Percentiles rank a stretch among this genome's conserved stretches.
Conservation (phyloP, 345 rosid species). For the Syzygium aqueum region DNA sequence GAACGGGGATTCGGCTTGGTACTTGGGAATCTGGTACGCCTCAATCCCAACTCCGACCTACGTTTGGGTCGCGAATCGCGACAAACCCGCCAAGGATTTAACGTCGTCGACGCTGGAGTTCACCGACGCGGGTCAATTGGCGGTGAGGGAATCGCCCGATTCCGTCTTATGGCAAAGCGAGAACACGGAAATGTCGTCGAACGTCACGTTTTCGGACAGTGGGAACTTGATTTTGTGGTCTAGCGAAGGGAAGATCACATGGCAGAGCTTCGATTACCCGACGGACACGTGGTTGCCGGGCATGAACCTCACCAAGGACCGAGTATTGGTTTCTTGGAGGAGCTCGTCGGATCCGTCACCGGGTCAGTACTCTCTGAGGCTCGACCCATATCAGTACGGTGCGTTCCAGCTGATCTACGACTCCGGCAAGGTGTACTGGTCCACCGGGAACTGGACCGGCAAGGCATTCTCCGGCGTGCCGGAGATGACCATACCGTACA, state of each 20-base stretch:
- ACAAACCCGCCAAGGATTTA: constrained; percentile 25
- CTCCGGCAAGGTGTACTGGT: constrained; percentile 30
- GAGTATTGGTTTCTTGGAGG: constrained; percentile 58
- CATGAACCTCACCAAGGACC: constrained; percentile 26
- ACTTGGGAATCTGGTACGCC: constrained; percentile 70
- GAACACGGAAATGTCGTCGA: constrained; percentile 13
- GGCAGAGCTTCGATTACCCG: constrained; percentile 84
- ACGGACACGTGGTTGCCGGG: constrained; percentile 79
- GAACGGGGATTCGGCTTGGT: constrained; percentile 51
- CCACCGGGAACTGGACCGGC: constrained; percentile 56
- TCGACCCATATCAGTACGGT: constrained; percentile 10
- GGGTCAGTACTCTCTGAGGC: constrained; percentile 46
- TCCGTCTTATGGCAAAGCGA: constrained; percentile 33
- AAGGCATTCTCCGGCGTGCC: constrained; percentile 37
- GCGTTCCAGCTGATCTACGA: constrained; percentile 44
- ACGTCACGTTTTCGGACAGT: constrained; percentile 18
- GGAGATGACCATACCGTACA: constrained; percentile 39
- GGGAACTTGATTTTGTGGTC: constrained; percentile 44
- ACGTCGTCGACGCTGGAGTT: constrained; percentile 18
- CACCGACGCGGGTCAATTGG: constrained; percentile 25
- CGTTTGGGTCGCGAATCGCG: constrained; percentile 86
- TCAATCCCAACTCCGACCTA: constrained; percentile 24
- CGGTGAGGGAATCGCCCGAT: constrained; percentile 18
- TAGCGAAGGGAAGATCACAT: constrained; percentile 12
- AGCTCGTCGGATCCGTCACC: constrained; percentile 53